Conservation (phyloP, 345 rosid species). For the Cardiospermum halicacabum region DNA sequence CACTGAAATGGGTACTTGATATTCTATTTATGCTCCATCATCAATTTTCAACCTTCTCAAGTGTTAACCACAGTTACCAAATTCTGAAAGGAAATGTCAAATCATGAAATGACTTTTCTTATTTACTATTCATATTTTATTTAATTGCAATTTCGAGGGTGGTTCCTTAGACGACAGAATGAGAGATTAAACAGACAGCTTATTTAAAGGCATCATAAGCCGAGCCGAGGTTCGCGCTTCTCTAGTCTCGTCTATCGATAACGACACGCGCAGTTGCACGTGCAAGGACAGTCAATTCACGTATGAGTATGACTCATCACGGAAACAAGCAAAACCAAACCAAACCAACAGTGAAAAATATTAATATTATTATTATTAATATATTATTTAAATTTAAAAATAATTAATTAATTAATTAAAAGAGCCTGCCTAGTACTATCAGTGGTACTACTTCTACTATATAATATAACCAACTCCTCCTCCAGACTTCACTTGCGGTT, state of each 20-base stretch:
- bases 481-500: slow-evolving; percentile 13
- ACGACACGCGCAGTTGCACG: slow-evolving; percentile 49
- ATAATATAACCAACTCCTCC: slow-evolving; percentile 24
- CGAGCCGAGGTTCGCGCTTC: slow-evolving; percentile 53
- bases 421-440: too few relatives aligned
- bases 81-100: background rate
- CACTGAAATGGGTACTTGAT: background rate
- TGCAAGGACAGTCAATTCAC: slow-evolving; percentile 43
- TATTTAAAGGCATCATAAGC: background rate
- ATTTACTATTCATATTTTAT: too few relatives aligned
- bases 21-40: background rate
- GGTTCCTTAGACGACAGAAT: background rate
- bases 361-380: background rate
- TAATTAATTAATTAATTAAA: too few relatives aligned
- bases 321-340: background rate
- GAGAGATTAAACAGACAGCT: background rate
- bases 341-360: slow-evolving; percentile 6
- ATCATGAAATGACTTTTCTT: too few relatives aligned
- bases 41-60: background rate
- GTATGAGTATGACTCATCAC: slow-evolving; percentile 17
- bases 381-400: background rate
- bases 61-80: background rate
- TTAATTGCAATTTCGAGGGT: background rate
- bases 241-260: slow-evolving; percentile 33
- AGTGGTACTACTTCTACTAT: too few relatives aligned